Conservation (phyloP, 805 yeast species). For the Yamadazyma paraphyllophila region DNA sequence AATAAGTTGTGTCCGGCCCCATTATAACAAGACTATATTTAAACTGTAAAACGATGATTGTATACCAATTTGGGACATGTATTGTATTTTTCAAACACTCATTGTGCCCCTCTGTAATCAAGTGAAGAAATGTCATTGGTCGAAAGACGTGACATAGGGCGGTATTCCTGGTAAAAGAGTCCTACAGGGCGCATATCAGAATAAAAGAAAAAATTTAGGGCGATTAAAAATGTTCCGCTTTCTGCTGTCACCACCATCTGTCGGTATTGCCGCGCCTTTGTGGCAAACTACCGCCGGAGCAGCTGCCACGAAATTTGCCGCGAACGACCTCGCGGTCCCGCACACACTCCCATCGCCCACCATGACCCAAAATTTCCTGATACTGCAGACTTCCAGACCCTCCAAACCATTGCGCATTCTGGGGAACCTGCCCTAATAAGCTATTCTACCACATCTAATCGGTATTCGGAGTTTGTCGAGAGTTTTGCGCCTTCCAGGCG, state of each 20-base stretch:
- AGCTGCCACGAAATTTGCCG: too few species aligned
- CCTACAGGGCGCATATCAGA: not conserved
- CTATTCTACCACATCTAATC: not conserved
- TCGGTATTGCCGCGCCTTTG: too few species aligned
- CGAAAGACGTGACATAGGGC: not conserved
- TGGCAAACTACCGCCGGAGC: too few species aligned
- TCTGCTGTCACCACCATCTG: too few species aligned
- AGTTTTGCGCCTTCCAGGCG: not conserved
- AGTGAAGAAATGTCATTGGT: not conserved
- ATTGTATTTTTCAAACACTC: not conserved
- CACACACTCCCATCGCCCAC: not conserved
- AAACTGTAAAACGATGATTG: too few species aligned
- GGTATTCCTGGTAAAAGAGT: not conserved
- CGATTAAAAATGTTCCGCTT: not conserved
- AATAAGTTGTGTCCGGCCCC: too few species aligned
- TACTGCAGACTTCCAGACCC: not conserved
- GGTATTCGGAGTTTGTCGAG: constrained; percentile 1
- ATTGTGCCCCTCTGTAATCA: not conserved
- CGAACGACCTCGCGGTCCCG: too few species aligned
- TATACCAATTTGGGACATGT: too few species aligned
- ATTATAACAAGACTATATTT: too few species aligned
- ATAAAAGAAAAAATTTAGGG: not conserved
- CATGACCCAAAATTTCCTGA: constrained; percentile 8
- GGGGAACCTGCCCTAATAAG: constrained; percentile 7
- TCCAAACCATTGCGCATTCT: constrained; percentile 4